These are phyloP conservation scores for Jackrogersella multiformis DNA, from an alignment of 495 filamentous ascomycete species.

Conservation along the genomic window DNA sequence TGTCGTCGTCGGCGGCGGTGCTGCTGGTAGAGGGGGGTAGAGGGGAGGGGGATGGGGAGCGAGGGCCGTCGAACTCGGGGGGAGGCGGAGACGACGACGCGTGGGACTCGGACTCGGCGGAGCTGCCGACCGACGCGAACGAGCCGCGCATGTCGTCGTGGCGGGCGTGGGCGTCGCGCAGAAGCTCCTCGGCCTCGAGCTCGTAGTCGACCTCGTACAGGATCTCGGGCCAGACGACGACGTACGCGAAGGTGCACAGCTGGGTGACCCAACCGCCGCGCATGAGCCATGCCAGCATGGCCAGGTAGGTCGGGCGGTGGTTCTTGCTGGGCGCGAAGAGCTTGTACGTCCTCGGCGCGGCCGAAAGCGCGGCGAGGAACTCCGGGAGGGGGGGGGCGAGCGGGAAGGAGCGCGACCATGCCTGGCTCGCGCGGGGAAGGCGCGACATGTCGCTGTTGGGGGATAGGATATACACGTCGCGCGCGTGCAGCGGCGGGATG, in stretches of 20 bases:
- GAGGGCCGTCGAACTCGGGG: conserved; percentile 42
- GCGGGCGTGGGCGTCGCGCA: not conserved
- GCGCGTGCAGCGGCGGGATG: conserved; percentile 87
- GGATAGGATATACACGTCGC: conserved; percentile 92
- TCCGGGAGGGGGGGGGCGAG: conserved; percentile 82
- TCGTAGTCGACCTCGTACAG: conserved; percentile 67
- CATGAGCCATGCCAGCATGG: conserved; percentile 91
- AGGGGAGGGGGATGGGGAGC: conserved; percentile 39
- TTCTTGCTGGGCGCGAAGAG: conserved; percentile 86
- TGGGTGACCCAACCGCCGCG: conserved; percentile 93
- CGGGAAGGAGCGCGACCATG: conserved; percentile 80
- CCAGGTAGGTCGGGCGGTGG: conserved; percentile 85
- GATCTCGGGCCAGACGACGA: conserved; percentile 71
- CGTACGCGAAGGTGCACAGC: conserved; percentile 86
- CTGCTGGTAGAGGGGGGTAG: not conserved
- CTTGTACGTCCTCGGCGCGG: conserved; percentile 79
- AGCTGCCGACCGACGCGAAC: conserved; percentile 11
- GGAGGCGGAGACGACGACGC: conserved; percentile 28
- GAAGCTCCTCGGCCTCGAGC: conserved; percentile 64
- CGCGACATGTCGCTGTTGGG: conserved; percentile 86
- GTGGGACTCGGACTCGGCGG: conserved; percentile 7
- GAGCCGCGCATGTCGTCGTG: conserved; percentile 1
- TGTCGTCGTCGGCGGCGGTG: conserved; percentile 20
- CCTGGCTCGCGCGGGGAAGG: conserved; percentile 72
- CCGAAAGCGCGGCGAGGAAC: conserved; percentile 81